Conservation (phyloP, 2,329 filamentous ascomycete species). For the Endoconidiophora laricicola region DNA sequence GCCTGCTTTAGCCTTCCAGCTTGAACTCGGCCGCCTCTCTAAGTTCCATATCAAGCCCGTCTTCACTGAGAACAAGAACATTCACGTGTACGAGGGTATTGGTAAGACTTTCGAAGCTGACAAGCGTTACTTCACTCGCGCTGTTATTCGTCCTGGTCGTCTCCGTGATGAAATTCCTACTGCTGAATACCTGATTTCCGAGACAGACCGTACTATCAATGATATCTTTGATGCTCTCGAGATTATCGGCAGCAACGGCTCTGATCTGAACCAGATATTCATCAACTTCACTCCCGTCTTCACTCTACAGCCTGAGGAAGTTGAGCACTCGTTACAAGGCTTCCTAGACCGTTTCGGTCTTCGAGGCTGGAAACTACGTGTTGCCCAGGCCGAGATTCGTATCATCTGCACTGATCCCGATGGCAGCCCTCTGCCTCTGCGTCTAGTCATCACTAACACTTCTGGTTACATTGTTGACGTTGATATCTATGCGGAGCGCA, state of each 20-base stretch:
- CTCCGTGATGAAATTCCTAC: conserved; percentile 95
- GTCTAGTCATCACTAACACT: conserved; percentile 94
- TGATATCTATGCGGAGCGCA: conserved; percentile 93
- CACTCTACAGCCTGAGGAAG: conserved; percentile 73
- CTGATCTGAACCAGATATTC: conserved; percentile 98
- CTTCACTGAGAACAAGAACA: conserved; percentile 97
- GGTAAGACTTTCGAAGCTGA: conserved; percentile 91
- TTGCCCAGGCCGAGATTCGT: conserved; percentile 93
- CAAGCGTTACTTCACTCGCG: conserved; percentile 96
- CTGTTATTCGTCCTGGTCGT: conserved; percentile 83
- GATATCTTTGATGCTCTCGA: conserved; percentile 95
- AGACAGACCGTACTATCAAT: conserved; percentile 90
- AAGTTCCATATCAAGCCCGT: conserved; percentile 98
- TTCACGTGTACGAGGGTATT: conserved; percentile 93
- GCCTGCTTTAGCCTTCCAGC: conserved; percentile 93
- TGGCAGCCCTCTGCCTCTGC: conserved; percentile 74
- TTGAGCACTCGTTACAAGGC: conserved; percentile 81
- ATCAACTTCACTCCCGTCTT: conserved; percentile 98
- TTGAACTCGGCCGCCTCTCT: conserved; percentile 80
- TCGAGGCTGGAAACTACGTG: conserved; percentile 88
- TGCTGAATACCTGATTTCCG: conserved; percentile 94
- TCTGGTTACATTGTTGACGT: conserved; percentile 96
- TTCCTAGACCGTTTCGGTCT: conserved; percentile 95
- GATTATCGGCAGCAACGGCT: conserved; percentile 98
- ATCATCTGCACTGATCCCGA: conserved; percentile 88